A percentile compares a stretch with the other conserved stretches of the same genome.
Conservation (phyloP, 495 filamentous ascomycete genomes). For the Tuber umbilicatum region DNA sequence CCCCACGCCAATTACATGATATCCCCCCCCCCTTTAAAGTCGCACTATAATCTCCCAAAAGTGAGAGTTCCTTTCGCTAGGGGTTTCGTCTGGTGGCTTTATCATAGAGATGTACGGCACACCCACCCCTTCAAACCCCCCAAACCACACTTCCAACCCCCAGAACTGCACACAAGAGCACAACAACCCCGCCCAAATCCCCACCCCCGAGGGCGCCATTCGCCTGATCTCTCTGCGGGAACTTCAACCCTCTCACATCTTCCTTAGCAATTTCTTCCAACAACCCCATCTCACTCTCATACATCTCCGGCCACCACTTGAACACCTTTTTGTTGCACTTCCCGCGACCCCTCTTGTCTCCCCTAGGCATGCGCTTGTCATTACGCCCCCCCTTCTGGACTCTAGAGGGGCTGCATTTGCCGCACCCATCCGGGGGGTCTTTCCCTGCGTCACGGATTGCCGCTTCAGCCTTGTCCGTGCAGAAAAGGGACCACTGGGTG, state of each 20-base stretch:
- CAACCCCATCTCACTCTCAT: neutral
- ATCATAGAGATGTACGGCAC: too few relatives aligned
- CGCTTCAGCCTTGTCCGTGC: neutral
- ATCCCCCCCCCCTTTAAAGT: too few relatives aligned
- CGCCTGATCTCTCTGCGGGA: neutral
- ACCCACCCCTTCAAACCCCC: neutral
- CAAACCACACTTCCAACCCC: neutral
- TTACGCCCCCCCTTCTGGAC: too few relatives aligned
- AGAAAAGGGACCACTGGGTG: neutral
- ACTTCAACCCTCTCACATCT: neutral
- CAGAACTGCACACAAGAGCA: neutral
- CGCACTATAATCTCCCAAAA: too few relatives aligned
- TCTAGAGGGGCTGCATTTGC: neutral
- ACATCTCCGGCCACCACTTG: too few relatives aligned
- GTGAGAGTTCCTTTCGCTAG: too few relatives aligned
- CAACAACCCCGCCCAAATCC: neutral
- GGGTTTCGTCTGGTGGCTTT: too few relatives aligned
- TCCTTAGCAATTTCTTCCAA: neutral
- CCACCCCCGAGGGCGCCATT: neutral
- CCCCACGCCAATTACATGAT: too few relatives aligned
- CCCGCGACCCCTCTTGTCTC: too few relatives aligned
- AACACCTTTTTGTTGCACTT: neutral
- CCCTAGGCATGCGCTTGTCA: too few relatives aligned
- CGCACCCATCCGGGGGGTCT: neutral
- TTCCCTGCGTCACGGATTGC: neutral